Evolutionary conservation across 371 early-diverging fungal genomes (phyloP).

Genomic region (Zychaea mexicana): DNA sequence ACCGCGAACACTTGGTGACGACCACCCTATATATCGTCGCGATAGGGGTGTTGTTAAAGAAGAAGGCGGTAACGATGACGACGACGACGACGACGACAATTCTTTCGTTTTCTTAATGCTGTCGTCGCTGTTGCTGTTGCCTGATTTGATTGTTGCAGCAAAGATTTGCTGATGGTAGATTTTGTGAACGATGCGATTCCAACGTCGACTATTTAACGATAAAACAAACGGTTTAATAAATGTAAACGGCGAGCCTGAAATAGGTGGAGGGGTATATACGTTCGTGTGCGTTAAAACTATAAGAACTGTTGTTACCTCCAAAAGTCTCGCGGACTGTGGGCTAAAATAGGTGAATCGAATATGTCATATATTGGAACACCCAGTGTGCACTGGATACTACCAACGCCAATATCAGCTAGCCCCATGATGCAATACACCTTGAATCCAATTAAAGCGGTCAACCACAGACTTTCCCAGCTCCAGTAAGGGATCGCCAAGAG

Average conservation of each 20-base stretch:
- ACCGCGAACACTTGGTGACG: slow-evolving; percentile 8
- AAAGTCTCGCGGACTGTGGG: slow-evolving; percentile 35
- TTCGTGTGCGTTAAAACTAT: no score
- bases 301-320: slow-evolving; percentile 29
- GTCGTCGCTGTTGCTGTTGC: not conserved
- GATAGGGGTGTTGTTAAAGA: no score
- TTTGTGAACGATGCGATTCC: slow-evolving; percentile 43
- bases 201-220: slow-evolving; percentile 28
- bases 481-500: slow-evolving; percentile 22
- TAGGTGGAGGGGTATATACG: no score
- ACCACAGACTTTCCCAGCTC: slow-evolving; percentile 9
- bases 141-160: not conserved
- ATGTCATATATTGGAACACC: slow-evolving; percentile 25
- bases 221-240: not conserved
- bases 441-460: slow-evolving; percentile 26
- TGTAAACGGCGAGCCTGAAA: not conserved
- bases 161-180: slow-evolving; percentile 31
- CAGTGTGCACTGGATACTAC: slow-evolving; percentile 19
- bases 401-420: slow-evolving; percentile 23
- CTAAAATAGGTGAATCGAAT: slow-evolving; percentile 34
- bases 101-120: not conserved
- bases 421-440: slow-evolving; percentile 35
- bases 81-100: not conserved
- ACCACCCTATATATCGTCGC: no score
- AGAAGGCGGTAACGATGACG: not conserved